Evolutionary conservation across 179 eudicot genomes (phyloP).

Genomic region (Heliamphora pulchella): DNA sequence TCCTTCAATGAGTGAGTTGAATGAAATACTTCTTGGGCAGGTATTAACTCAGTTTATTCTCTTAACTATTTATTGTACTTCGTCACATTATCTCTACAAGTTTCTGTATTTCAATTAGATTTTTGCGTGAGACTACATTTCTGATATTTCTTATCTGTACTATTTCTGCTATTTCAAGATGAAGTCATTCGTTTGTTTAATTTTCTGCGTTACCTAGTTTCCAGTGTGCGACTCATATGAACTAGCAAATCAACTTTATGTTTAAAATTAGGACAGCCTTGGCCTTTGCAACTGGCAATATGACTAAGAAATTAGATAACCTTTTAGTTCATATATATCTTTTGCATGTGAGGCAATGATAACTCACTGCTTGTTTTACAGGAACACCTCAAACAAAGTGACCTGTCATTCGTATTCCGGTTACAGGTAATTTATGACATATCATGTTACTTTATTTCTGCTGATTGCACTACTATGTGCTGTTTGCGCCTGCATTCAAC

Average conservation of each 20-base stretch:
- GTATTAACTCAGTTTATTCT: conserved; percentile 11
- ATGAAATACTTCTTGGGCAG: conserved; percentile 86
- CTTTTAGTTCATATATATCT: background rate
- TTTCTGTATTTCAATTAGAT: background rate
- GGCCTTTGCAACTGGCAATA: background rate
- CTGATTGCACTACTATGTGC: background rate
- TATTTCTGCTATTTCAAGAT: background rate
- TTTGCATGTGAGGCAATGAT: conserved; percentile 7
- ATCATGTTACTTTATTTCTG: background rate
- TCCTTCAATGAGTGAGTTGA: conserved; percentile 85
- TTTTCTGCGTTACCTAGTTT: background rate
- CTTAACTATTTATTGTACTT: background rate
- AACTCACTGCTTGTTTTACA: conserved; percentile 36
- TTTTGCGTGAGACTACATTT: background rate
- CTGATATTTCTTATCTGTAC: background rate
- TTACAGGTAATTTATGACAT: conserved; percentile 53
- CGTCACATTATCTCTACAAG: background rate
- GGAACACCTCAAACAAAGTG: conserved; percentile 79
- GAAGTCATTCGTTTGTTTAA: background rate
- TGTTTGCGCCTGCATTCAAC: background rate
- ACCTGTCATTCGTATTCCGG: conserved; percentile 73
- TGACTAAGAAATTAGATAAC: background rate
- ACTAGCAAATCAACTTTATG: background rate
- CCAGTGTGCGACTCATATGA: background rate
- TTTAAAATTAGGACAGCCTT: background rate